Evolutionary conservation across 169 alveolate species (phyloP).

Genomic region (Eimeria tenella): DNA sequence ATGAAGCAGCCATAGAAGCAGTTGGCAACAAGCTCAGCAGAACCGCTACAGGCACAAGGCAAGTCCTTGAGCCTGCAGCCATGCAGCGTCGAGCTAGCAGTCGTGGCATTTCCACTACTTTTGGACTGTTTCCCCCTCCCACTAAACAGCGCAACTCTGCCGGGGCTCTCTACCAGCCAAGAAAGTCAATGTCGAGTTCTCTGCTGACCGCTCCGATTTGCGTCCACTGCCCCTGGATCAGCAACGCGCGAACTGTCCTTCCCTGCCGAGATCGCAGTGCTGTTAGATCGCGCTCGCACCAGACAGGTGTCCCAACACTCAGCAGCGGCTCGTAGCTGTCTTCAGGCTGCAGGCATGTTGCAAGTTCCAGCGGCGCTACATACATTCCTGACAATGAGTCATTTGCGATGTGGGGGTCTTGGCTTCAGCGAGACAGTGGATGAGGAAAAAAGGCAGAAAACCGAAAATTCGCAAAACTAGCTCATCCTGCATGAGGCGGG

Average conservation of each 20-base stretch:
- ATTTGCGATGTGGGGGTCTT: neutral
- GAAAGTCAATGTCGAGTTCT: neutral
- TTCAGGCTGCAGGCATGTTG: neutral
- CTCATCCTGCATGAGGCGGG: slow-evolving; percentile 1
- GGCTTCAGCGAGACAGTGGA: neutral
- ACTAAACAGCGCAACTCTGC: neutral
- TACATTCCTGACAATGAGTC: slow-evolving; percentile 32
- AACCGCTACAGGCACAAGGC: neutral
- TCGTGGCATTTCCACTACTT: neutral
- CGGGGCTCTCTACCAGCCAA: neutral
- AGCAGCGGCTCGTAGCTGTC: slow-evolving; percentile 1
- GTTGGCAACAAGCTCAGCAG: neutral
- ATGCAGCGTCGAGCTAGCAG: neutral
- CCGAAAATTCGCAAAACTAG: neutral
- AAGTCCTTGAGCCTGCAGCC: neutral
- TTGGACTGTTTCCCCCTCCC: no score
- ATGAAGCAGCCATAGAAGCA: slow-evolving; percentile 15
- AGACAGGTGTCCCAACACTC: neutral
- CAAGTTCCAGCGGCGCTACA: slow-evolving; percentile 33
- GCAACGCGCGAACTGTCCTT: slow-evolving; percentile 33
- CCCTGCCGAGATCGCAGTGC: neutral
- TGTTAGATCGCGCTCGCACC: neutral
- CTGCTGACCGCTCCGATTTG: neutral
- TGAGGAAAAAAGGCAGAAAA: neutral
- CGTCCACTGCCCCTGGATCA: slow-evolving; percentile 5